Conservation (phyloP, 305 asterid genomes). For the Rubia peregrina region DNA sequence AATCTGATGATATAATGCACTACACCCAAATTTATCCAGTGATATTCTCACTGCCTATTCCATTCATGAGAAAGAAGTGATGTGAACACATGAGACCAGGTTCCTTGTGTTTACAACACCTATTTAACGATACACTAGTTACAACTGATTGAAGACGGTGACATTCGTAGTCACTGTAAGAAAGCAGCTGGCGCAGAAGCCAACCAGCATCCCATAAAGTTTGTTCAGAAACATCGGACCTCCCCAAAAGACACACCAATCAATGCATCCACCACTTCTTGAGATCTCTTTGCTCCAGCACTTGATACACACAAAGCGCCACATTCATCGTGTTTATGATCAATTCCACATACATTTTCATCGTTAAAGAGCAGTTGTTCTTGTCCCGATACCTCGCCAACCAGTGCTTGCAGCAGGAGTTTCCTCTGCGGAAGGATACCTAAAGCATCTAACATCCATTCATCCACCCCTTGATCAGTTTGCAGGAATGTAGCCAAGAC, state of each 20-base stretch:
- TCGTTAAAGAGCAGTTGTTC: constrained; percentile 71
- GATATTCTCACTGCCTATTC: constrained; percentile 39
- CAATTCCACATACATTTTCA: constrained; percentile 56
- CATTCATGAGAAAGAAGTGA: constrained; percentile 73
- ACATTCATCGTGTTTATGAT: background rate
- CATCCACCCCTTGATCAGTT: constrained; percentile 92
- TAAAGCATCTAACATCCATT: constrained; percentile 85
- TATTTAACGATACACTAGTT: constrained; percentile 43
- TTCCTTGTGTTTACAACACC: constrained; percentile 52
- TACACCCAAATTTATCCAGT: background rate
- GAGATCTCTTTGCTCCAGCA: constrained; percentile 9
- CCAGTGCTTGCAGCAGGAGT: constrained; percentile 83
- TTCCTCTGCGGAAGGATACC: constrained; percentile 96
- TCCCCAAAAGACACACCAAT: constrained; percentile 85
- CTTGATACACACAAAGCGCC: background rate
- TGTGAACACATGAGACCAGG: constrained; percentile 74
- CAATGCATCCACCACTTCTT: constrained; percentile 84
- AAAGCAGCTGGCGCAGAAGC: constrained; percentile 94
- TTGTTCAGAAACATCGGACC: constrained; percentile 79
- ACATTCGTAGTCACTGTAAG: constrained; percentile 70
- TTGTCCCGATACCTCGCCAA: constrained; percentile 90
- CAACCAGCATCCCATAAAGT: constrained; percentile 99
- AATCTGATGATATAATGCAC: too few relatives aligned
- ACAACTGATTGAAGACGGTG: constrained; percentile 62
- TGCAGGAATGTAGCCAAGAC: constrained; percentile 83